A percentile compares a stretch with the other conserved stretches of the same genome.
Conservation (phyloP, 2,329 filamentous ascomycete species). For the Nakataea oryzae region DNA sequence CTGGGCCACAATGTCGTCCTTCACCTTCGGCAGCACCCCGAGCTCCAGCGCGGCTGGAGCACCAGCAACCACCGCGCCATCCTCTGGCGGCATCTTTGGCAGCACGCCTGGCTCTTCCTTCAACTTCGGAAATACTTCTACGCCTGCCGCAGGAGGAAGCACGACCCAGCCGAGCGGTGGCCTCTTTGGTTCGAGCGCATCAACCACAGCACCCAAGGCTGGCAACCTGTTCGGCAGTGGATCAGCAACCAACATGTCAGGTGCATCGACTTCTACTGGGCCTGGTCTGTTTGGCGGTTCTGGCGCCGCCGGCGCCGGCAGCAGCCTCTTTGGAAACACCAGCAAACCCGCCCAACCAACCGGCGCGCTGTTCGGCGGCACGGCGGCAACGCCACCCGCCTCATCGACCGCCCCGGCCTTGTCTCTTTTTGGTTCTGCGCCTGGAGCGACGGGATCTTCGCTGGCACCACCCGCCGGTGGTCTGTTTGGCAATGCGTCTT, state of each 20-base stretch:
- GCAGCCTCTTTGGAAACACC: slow-evolving; percentile 22
- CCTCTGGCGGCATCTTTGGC: slow-evolving; percentile 30
- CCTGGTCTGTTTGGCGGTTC: slow-evolving; percentile 5
- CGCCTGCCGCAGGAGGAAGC: slow-evolving; percentile 16
- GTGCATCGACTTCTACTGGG: slow-evolving; percentile 11
- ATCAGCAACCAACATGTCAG: slow-evolving; percentile 4
- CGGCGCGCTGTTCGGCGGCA: slow-evolving; percentile 22
- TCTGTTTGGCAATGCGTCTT: slow-evolving; percentile 10
- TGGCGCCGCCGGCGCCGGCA: slow-evolving; percentile 1
- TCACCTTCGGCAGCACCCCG: slow-evolving; percentile 17
- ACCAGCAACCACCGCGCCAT: slow-evolving; percentile 27
- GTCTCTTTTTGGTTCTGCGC: slow-evolving; percentile 16
- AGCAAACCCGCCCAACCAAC: slow-evolving; percentile 11
- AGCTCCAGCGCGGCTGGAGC: slow-evolving; percentile 17
- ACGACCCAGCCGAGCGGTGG: slow-evolving; percentile 8
- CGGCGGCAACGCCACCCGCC: slow-evolving; percentile 4
- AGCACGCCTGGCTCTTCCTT: slow-evolving; percentile 16
- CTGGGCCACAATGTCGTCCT: slow-evolving; percentile 13
- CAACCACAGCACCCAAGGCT: slow-evolving; percentile 8
- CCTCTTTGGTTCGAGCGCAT: slow-evolving; percentile 12
- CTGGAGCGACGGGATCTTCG: slow-evolving; percentile 5
- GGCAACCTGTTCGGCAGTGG: slow-evolving; percentile 5
- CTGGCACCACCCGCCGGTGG: slow-evolving; percentile 9
- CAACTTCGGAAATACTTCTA: slow-evolving; percentile 26
- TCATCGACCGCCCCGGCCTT: slow-evolving; percentile 14